Conservation (phyloP, 2,329 filamentous ascomycete species). For the Diaporthe eres region DNA sequence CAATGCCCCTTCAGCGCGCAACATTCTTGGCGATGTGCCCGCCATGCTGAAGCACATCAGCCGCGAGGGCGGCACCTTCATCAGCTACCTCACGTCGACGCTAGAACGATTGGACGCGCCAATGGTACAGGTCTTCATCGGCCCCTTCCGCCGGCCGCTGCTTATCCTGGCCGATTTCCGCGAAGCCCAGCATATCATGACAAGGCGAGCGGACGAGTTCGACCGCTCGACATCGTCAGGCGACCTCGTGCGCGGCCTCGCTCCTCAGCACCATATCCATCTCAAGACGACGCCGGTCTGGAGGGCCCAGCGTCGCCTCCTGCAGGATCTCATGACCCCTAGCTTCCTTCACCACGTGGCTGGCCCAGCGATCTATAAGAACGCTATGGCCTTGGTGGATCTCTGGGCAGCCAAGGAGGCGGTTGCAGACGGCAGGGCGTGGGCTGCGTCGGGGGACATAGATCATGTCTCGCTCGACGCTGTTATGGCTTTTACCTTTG, state of each 20-base stretch:
- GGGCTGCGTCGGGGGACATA: constrained; percentile 20
- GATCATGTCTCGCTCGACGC: not conserved
- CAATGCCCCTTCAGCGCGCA: too few relatives aligned
- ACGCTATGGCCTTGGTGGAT: constrained; percentile 41
- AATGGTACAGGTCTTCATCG: constrained; percentile 50
- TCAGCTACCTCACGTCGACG: too few relatives aligned
- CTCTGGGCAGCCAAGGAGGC: constrained; percentile 42
- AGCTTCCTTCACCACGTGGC: constrained; percentile 16
- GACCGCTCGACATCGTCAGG: not conserved
- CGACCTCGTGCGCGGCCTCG: not conserved
- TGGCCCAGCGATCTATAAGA: not conserved
- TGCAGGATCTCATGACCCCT: constrained; percentile 32
- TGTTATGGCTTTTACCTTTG: not conserved
- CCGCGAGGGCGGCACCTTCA: too few relatives aligned
- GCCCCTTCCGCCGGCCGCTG: constrained; percentile 61
- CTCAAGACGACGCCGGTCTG: not conserved
- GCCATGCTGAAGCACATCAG: too few relatives aligned
- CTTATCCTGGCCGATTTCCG: constrained; percentile 42
- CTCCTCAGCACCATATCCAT: not conserved
- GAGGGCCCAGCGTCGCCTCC: not conserved
- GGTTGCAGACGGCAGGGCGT: constrained; percentile 37
- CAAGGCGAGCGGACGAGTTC: constrained; percentile 40
- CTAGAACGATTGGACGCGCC: not conserved
- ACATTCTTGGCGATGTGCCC: too few relatives aligned
- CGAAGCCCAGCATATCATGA: constrained; percentile 43